phyloP scores from a whole-genome alignment of 441 rosid species.

The Gossypium schwendimanii region DNA sequence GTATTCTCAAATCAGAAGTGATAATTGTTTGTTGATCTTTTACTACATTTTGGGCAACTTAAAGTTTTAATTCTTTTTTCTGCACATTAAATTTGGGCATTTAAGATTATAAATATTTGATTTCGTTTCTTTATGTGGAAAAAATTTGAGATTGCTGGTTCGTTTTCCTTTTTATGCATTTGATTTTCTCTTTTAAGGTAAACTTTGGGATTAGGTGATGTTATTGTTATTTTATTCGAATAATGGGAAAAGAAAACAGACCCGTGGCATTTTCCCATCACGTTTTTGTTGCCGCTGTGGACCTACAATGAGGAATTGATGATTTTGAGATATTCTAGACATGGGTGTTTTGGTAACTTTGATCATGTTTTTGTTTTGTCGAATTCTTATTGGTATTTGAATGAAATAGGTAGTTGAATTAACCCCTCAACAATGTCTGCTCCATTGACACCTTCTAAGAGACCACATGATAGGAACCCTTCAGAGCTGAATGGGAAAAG shows the following conservation, averaged over 20 bases:
- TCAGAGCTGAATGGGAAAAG: slow-evolving; percentile 43
- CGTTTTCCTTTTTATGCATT: not conserved
- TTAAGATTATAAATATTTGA: not conserved
- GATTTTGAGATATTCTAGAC: not conserved
- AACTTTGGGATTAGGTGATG: not conserved
- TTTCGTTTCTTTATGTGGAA: not conserved
- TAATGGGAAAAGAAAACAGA: not conserved
- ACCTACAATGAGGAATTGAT: not conserved
- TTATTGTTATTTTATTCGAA: not conserved
- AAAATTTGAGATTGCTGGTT: not conserved
- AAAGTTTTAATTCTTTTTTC: not conserved
- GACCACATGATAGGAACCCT: slow-evolving; percentile 35
- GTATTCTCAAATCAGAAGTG: not conserved
- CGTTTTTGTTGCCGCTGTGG: not conserved
- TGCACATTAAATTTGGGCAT: not conserved
- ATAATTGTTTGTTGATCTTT: not conserved
- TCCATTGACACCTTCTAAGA: slow-evolving; percentile 51
- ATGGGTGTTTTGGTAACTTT: not conserved
- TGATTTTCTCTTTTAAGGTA: not conserved
- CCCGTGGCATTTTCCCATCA: not conserved
- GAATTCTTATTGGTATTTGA: not conserved
- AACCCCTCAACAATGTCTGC: slow-evolving; percentile 33
- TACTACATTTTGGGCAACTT: not conserved
- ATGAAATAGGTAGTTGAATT: slow-evolving; percentile 6
- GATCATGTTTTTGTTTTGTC: not conserved